Conservation (phyloP, 306 rosid species). For the Glycine soja region DNA sequence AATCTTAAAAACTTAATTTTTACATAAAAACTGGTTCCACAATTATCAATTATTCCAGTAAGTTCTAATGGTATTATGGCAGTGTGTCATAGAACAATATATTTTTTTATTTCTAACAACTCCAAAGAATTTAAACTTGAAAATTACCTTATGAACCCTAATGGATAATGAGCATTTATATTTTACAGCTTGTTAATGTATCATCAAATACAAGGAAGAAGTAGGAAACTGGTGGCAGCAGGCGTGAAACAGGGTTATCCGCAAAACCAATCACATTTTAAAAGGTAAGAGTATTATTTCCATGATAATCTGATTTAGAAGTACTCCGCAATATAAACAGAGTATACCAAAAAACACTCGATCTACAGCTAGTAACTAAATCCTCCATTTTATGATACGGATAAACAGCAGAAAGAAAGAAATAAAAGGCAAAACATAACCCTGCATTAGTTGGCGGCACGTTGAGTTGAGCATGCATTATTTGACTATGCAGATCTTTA, state of each 20-base stretch:
- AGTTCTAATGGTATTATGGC: too few species aligned
- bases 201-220: too few species aligned
- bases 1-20: too few species aligned
- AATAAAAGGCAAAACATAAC: constrained; percentile 42
- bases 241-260: not conserved
- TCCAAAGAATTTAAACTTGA: too few species aligned
- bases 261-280: not conserved
- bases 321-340: constrained; percentile 19
- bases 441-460: constrained; percentile 37
- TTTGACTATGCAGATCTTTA: constrained; percentile 90
- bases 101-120: too few species aligned
- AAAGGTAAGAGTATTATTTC: constrained; percentile 35
- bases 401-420: constrained; percentile 42
- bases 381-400: constrained; percentile 43
- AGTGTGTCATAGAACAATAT: too few species aligned
- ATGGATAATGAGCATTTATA: too few species aligned
- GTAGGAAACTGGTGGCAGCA: too few species aligned
- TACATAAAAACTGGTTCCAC: too few species aligned
- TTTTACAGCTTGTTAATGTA: too few species aligned
- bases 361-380: constrained; percentile 37
- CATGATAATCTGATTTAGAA: constrained; percentile 33
- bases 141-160: too few species aligned
- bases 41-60: too few species aligned
- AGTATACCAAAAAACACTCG: constrained; percentile 36
- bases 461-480: constrained; percentile 43